Evolutionary conservation across 2,329 filamentous ascomycete genomes (phyloP), one percentile per base, ranked within the genome.

Genomic region (Trichoderma koningii): DNA sequence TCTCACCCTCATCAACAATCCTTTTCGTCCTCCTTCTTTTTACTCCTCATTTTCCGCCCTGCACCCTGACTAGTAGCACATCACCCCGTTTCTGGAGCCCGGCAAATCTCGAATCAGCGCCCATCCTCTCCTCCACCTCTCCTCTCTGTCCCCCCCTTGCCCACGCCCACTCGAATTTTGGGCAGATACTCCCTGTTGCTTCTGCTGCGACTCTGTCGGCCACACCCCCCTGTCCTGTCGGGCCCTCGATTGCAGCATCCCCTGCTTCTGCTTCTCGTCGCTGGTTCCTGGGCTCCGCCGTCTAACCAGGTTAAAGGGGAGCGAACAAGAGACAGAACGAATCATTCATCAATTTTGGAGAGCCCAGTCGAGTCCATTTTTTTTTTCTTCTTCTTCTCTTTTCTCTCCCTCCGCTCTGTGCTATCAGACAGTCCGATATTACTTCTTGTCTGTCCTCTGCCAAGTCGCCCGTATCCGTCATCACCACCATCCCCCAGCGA

Each of bases 331-430:
- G 30, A 55, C 30, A 28, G 41, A 50, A 64, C 61, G 45, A 56
- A 64, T 30, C 61, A 56, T 64, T 64, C 53, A 64, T 64, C 53
- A 64, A 44, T 44, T 38, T 47, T 64, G 62, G 53, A 64, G 62
- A 64, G 53, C 52, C 62, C 53, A 55, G 52, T 59, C 53, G 62
- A 64, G 45, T 45, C 62, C 53, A 55, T 52, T 64, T 47, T 52
- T 52, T 57, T 38, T 47, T 64, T 10, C 19, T 23, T 23, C 34
- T n/a, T 26, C 30, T 34, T 53, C 7, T 38, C 19, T 30, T 42
- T 48, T 19, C 51, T 34, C 28, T 45, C 30, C 26, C 50, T 38
- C 38, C 41, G 50, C 30, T 34, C 48, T 17, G 42, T 17, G 42
- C 50, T 63, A 64, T 64, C 61, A 47, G 41, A 6, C 53, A 44